Base-by-base conservation (phyloP, 2,329 filamentous ascomycete species). In the Paecilomyces variotii region DNA sequence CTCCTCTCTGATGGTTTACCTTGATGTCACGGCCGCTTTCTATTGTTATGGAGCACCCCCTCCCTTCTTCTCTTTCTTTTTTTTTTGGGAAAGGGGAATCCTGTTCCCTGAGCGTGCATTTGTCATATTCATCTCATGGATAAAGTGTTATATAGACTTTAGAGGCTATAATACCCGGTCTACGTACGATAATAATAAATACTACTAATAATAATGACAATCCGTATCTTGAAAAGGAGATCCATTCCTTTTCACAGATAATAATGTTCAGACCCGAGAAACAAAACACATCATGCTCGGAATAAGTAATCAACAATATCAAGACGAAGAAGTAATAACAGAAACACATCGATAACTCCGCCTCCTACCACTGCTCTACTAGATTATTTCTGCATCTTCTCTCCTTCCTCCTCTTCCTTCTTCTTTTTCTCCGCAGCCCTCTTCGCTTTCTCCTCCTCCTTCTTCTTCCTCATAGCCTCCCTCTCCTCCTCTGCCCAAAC, bases 401-500 rank as follows among this genome's bases (percentile, higher is more conserved):
- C 39, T 39, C 35, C 35, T 6, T 24, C n/a, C 4, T 45, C 39
- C n/a, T 45, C 39, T 5, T 45, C 9, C 4, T 45, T 19, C n/a
- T 9, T 45, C 39, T 24, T 19, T 19, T 7, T 45, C 4, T 45
- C 9, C 14, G n/a, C 39, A n/a, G 5, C 12, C 4, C 14, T 19
- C 35, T n/a, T 45, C 35, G 14, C 14, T 19, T 45, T 6, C 35
- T 19, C n/a, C 14, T n/a, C 12, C 7, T n/a, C 12, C 39, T 45
- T 19, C 39, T 45, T 19, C 39, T 14, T 45, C 14, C 12, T 19
- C 14, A 45, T 24, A n/a, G 12, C 14, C 39, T 45, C 39, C 39
- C 39, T n/a, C 39, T 45, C n/a, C n/a, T 2, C 1, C 10, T 52
- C 27, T 9, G 50, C 78, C 73, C 76, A 78, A 19, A 52, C 65